Evolutionary conservation across 805 yeast species (phyloP), one percentile per base, ranked within the genome.

Genomic region (Ogataea minuta): DNA sequence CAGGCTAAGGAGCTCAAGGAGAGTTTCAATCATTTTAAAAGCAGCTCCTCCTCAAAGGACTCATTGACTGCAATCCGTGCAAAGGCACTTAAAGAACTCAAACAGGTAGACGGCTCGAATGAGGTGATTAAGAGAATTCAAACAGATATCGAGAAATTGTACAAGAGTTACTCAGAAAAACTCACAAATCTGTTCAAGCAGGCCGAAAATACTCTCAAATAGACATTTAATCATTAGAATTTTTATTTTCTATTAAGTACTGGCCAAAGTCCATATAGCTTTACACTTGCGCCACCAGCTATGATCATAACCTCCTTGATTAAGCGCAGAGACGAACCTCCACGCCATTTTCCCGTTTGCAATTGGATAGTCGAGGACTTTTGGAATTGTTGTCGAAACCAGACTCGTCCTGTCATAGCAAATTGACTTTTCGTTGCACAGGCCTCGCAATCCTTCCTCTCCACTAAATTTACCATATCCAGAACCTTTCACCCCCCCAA

Each of bases 401-500:
- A 87, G 77, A 16, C 91, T 80, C 31, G 83, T 74, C 48, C 77
- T 79, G 65, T 93, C 98, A 68, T 76, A 84, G 44, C 96, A 89
- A 3, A 93, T 77, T 30, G 95, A 80, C 58, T 93, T 93, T 39
- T 88, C 85, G 41, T 80, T 72, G 60, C 98, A 91, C 31, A 93
- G 68, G 0, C 96, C 97, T 28, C 87, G 77, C 29, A 93, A 70
- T 2, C 99, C 99, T 69, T 93, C 99, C 59, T 84, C 95, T 32
- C 99, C 99, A 15, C 96, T 96, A 67, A 93, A 93, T 60, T 91
- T 91, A 41, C 99, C 99, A 57, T 89, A 93, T 0, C 99, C 99
- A 5, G 95, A 84, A 31, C 89, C 93, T 50, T 81, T 81, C 19
- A 77, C 77, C 21, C 99, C 99, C 39, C 99, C 99, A 65, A 93